Evolutionary conservation across 192 early-diverging fungal genomes (phyloP).

Genomic region (Coemansia sp.): DNA sequence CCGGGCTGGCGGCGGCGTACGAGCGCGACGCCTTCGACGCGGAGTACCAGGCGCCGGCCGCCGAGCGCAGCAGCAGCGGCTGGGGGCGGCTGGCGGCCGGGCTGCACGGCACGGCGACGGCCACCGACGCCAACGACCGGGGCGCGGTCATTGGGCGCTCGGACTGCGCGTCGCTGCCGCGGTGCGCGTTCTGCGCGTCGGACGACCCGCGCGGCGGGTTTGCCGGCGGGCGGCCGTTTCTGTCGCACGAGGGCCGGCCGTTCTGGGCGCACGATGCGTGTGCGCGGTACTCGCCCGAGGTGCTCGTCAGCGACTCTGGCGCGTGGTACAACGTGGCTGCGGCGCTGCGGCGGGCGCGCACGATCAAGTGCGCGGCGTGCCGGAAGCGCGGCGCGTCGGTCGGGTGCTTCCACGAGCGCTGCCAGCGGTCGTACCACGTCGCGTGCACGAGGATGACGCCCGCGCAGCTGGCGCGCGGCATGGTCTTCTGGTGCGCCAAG

Average conservation of each 20-base stretch:
- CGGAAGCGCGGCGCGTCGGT: slow-evolving; percentile 83
- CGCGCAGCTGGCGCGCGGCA: slow-evolving; percentile 75
- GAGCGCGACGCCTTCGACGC: slow-evolving; percentile 46
- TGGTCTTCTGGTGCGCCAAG: slow-evolving; percentile 86
- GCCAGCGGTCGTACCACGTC: slow-evolving; percentile 82
- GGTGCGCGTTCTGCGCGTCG: slow-evolving; percentile 64
- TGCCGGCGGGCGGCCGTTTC: slow-evolving; percentile 57
- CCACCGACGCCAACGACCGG: slow-evolving; percentile 14
- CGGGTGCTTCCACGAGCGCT: slow-evolving; percentile 87
- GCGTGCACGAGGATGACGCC: slow-evolving; percentile 75
- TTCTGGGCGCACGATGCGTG: slow-evolving; percentile 91
- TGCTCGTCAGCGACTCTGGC: slow-evolving; percentile 67
- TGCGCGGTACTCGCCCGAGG: slow-evolving; percentile 85
- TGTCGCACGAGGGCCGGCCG: slow-evolving; percentile 59
- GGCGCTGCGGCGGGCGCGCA: slow-evolving; percentile 73
- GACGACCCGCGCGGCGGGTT: slow-evolving; percentile 42
- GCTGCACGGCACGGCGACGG: slow-evolving; percentile 48
- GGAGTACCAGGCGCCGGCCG: slow-evolving; percentile 13
- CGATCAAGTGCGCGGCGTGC: slow-evolving; percentile 76
- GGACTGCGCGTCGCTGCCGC: slow-evolving; percentile 12
- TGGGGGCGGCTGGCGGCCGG: slow-evolving; percentile 51
- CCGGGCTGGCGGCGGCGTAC: slow-evolving; percentile 19
- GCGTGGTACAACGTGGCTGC: slow-evolving; percentile 86
- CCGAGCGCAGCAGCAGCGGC: background rate
- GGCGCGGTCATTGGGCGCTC: slow-evolving; percentile 23